phyloP scores from a whole-genome alignment of 2,329 filamentous ascomycete species.

The Aspergillus sp. region DNA sequence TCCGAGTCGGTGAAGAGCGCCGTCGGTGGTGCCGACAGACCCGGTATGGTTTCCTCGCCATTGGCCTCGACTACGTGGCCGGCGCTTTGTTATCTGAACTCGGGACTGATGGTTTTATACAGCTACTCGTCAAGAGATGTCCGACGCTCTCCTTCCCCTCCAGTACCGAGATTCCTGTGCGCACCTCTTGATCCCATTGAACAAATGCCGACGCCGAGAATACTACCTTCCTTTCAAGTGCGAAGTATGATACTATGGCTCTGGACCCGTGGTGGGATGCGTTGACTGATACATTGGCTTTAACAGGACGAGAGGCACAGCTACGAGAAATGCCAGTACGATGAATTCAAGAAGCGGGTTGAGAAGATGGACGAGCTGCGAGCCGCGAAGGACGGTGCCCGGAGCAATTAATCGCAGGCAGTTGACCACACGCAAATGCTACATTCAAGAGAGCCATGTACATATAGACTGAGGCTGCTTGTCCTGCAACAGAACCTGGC shows the following conservation, averaged over 20 bases:
- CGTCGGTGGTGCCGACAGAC: slow-evolving; percentile 35
- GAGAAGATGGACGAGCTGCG: slow-evolving; percentile 97
- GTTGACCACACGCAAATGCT: slow-evolving; percentile 17
- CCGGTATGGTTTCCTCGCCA: slow-evolving; percentile 22
- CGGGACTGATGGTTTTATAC: slow-evolving; percentile 9
- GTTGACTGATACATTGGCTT: neutral
- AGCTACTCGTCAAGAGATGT: slow-evolving; percentile 71
- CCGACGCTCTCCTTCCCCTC: slow-evolving; percentile 75
- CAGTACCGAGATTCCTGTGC: slow-evolving; percentile 94
- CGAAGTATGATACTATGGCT: slow-evolving; percentile 53
- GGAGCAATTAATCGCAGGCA: slow-evolving; percentile 60
- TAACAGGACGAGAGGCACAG: slow-evolving; percentile 82
- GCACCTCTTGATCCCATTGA: slow-evolving; percentile 86
- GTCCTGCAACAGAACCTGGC: slow-evolving; percentile 25
- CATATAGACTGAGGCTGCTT: slow-evolving; percentile 30
- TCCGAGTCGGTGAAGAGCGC: slow-evolving; percentile 40
- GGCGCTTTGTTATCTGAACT: too few species aligned
- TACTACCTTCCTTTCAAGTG: slow-evolving; percentile 98
- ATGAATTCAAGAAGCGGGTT: slow-evolving; percentile 96
- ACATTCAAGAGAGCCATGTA: slow-evolving; percentile 32
- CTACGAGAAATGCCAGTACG: slow-evolving; percentile 99
- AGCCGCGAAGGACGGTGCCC: slow-evolving; percentile 69
- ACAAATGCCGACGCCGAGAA: slow-evolving; percentile 82
- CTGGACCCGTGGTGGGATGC: slow-evolving; percentile 3
- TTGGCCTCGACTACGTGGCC: slow-evolving; percentile 2